phyloP scores from a whole-genome alignment of 768 basidiomycete species.

The Russula emetica region DNA sequence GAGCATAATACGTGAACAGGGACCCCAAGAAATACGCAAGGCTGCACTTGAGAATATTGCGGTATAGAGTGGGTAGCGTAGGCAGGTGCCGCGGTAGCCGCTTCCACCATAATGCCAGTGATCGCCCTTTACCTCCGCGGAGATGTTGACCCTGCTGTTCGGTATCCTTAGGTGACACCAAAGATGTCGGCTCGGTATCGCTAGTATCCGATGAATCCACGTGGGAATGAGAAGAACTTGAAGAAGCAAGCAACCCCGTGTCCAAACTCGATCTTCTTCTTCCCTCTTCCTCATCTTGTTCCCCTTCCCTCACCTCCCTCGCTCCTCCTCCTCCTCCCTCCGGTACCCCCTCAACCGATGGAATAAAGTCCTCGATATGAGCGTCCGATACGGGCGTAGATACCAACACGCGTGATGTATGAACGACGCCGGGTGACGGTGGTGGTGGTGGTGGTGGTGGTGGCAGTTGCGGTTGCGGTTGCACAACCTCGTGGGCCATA shows the following conservation, averaged over 20 bases:
- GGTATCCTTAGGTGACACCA: not conserved
- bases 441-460: not conserved
- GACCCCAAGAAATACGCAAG: conserved; percentile 87
- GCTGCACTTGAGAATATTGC: conserved; percentile 85
- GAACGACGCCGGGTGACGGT: not conserved
- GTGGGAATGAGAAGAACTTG: not conserved
- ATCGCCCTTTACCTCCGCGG: not conserved
- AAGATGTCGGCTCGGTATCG: not conserved
- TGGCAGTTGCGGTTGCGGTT: not conserved
- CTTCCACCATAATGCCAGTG: conserved; percentile 1
- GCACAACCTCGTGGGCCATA: conserved; percentile 19
- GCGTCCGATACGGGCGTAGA: conserved; percentile 1
- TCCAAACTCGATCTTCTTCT: conserved; percentile 2
- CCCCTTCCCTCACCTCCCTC: not conserved
- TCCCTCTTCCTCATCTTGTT: not conserved
- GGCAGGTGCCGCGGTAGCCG: conserved; percentile 34
- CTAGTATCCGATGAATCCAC: not conserved
- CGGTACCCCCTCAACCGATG: not conserved
- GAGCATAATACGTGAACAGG: conserved; percentile 85
- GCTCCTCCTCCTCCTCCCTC: not conserved
- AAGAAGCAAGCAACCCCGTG: not conserved
- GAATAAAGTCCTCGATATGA: not conserved
- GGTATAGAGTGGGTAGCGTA: conserved; percentile 47
- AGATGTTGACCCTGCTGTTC: not conserved
- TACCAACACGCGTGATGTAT: not conserved